Conservation (phyloP, 2,329 filamentous ascomycete genomes). For the Myriosclerotinia curreyana region DNA sequence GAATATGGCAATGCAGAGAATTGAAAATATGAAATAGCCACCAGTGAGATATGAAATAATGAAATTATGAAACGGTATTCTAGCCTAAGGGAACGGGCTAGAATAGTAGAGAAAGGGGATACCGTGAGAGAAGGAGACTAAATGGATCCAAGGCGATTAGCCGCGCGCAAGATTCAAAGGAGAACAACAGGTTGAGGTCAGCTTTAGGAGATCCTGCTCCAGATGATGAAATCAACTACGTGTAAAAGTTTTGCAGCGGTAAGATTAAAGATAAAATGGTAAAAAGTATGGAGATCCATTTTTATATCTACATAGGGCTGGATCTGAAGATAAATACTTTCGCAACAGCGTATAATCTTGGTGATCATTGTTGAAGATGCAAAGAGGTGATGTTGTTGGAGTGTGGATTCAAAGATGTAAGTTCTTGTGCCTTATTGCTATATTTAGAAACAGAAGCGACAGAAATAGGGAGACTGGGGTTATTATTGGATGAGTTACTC, state of each 20-base stretch:
- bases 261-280: not conserved
- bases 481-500: not conserved
- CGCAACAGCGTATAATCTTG: not conserved
- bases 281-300: not conserved
- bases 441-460: slow-evolving; percentile 17
- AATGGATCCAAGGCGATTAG: not conserved
- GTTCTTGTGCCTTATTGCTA: slow-evolving; percentile 17
- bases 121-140: not conserved
- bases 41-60: not conserved
- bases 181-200: not conserved
- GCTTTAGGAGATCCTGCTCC: slow-evolving; percentile 17
- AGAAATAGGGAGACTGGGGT: not conserved
- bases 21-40: slow-evolving; percentile 4
- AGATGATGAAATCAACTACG: slow-evolving; percentile 12
- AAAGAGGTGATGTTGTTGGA: not conserved
- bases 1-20: slow-evolving; percentile 15
- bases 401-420: no score
- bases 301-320: slow-evolving; percentile 5
- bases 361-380: slow-evolving; percentile 9
- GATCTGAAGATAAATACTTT: slow-evolving; percentile 3
- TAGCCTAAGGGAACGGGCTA: slow-evolving; percentile 6
- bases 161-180: slow-evolving; percentile 8
- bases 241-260: not conserved
- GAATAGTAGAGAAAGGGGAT: not conserved
- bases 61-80: slow-evolving; percentile 5